Evolutionary conservation across 305 asterid genomes (phyloP).

Genomic region (Fraxinus ornus): DNA sequence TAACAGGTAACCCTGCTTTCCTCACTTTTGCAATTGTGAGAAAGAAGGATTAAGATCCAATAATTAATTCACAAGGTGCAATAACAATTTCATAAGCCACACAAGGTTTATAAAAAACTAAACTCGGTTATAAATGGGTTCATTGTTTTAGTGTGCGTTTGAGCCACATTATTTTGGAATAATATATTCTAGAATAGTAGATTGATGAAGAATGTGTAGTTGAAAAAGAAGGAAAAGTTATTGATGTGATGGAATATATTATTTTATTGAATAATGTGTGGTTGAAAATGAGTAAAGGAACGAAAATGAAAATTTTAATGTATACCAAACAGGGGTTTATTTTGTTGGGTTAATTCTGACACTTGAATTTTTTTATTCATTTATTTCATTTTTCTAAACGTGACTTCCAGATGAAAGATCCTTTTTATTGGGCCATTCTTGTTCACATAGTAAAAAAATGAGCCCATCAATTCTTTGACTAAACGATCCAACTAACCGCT

Average conservation of each 20-base stretch:
- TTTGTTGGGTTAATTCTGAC: not conserved
- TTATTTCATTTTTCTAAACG: not conserved
- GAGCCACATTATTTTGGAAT: too few relatives aligned
- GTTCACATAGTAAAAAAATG: not conserved
- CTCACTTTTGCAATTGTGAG: not conserved
- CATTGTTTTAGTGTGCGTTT: too few relatives aligned
- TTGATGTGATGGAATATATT: too few relatives aligned
- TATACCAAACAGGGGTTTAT: too few relatives aligned
- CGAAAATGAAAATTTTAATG: too few relatives aligned
- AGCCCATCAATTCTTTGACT: not conserved
- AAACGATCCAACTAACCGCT: not conserved
- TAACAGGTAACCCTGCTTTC: not conserved
- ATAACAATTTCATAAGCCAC: not conserved
- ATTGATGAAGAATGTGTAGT: too few relatives aligned
- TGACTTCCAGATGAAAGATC: not conserved
- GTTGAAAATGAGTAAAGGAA: too few relatives aligned
- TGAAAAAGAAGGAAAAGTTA: too few relatives aligned
- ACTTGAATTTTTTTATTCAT: too few relatives aligned
- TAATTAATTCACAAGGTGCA: not conserved
- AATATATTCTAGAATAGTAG: too few relatives aligned
- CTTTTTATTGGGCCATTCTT: not conserved
- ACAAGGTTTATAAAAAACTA: not conserved
- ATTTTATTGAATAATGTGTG: too few relatives aligned
- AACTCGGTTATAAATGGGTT: not conserved
- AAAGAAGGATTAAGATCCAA: not conserved